Evolutionary conservation across 1,139 yeast species (phyloP).

Genomic region (Tardiomyces blankii): DNA sequence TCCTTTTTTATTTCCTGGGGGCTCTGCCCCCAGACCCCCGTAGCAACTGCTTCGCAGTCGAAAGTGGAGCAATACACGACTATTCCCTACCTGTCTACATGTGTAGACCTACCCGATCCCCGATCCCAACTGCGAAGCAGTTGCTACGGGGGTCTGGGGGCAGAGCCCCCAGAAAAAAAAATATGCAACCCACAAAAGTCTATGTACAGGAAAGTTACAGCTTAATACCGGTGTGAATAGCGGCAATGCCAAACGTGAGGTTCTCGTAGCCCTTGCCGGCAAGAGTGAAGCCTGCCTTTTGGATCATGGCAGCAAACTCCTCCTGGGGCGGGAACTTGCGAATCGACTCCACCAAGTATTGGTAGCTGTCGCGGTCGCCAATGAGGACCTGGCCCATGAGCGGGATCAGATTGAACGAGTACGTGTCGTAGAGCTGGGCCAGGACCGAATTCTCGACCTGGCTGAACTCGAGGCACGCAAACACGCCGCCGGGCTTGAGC

Average conservation of each 20-base stretch:
- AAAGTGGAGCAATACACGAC: no score
- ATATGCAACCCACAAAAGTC: no score
- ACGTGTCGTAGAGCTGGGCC: constrained; percentile 70
- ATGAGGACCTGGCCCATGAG: constrained; percentile 93
- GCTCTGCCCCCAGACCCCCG: no score
- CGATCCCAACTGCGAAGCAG: no score
- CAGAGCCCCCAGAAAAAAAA: no score
- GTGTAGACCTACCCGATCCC: no score
- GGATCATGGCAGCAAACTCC: constrained; percentile 81
- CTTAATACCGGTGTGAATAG: constrained; percentile 93
- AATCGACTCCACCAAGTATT: constrained; percentile 89
- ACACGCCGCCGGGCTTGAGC: constrained; percentile 96
- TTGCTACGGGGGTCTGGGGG: no score
- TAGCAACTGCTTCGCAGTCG: no score
- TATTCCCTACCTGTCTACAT: no score
- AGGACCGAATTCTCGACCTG: constrained; percentile 76
- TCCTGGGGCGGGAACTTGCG: constrained; percentile 88
- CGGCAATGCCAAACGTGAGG: constrained; percentile 92
- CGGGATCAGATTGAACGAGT: constrained; percentile 82
- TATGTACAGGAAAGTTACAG: constrained; percentile 25
- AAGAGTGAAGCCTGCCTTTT: constrained; percentile 87
- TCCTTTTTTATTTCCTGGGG: no score
- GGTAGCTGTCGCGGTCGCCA: constrained; percentile 90
- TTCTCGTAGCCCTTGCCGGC: constrained; percentile 90
- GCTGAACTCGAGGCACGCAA: constrained; percentile 91